Evolutionary conservation across 176 grass and related monocot species (phyloP).

Genomic region (Ampelocalamus luodianensis): DNA sequence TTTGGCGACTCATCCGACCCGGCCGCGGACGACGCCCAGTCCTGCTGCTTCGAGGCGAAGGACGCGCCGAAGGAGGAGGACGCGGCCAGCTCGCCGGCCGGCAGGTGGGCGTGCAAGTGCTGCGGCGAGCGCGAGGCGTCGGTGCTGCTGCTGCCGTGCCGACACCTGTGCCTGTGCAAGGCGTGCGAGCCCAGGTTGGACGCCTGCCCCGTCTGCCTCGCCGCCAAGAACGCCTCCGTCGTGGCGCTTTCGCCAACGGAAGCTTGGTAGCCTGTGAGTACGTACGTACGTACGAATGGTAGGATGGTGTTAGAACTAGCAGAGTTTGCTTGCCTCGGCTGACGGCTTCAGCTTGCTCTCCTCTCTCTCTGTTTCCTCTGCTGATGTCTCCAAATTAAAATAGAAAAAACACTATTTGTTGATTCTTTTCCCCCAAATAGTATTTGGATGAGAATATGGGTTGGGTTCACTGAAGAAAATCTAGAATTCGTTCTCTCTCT

Average conservation of each 20-base stretch:
- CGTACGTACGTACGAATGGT: neutral
- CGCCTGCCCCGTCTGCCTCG: conserved; percentile 54
- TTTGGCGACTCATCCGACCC: conserved; percentile 41
- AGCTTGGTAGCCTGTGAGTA: neutral
- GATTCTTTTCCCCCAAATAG: no score
- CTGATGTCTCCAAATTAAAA: no score
- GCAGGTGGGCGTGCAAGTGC: conserved; percentile 42
- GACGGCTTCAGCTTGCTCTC: no score
- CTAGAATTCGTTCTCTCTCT: no score
- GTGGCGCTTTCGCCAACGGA: neutral
- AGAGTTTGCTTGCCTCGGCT: no score
- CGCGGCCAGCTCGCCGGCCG: neutral
- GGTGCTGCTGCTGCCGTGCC: conserved; percentile 71
- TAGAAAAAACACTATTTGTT: no score
- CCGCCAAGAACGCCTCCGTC: conserved; percentile 53
- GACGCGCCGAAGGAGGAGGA: neutral
- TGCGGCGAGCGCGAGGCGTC: conserved; percentile 49
- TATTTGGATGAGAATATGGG: no score
- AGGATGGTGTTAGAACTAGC: neutral
- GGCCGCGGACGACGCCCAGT: conserved; percentile 40
- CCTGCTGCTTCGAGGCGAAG: neutral
- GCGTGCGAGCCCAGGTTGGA: conserved; percentile 38
- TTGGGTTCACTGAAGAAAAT: no score
- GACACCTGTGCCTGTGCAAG: conserved; percentile 67
- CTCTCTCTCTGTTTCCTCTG: no score